Base-by-base conservation (phyloP, 441 rosid genomes). In the Hura crepitans region DNA sequence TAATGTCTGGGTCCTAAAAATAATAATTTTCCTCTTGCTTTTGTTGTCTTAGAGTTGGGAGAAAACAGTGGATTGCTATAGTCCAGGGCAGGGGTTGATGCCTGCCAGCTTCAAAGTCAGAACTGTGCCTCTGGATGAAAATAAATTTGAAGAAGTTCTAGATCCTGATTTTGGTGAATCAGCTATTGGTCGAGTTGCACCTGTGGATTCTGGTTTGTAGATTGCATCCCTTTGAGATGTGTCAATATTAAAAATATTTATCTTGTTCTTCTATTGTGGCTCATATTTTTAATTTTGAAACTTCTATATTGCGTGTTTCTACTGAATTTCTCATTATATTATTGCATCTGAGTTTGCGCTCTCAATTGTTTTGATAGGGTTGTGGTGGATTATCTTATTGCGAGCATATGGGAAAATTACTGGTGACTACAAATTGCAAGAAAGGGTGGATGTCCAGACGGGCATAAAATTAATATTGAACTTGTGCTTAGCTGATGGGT, bases 91-190 rank as follows among this genome's bases (percentile, higher is more conserved):
- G 78, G 98, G 98, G 4, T 67, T 94, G 79, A 94, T 94, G 98
- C 98, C 97, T 31, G 98, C 99, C 25, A 94, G 97, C 82, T 94
- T 94, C 65, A 94, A 94, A 84, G 97, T 94, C 62, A 90, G 97
- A 77, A 78, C 75, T 4, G 96, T 90, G 68, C 87, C 88, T n/a
- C 85, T 88, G 13, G 92, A 87, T 81, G 89, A 79, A 39, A 81
- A 83, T 63, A 90, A 82, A 75, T 68, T 64, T 22, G 96, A 93
- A 85, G 98, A 93, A 75, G 91, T 89, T 75, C 76, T 93, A 14
- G 97, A 91, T 83, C 98, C 98, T 8, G 98, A 93, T 81, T 93
- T 93, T 72, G 98, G 98, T 18, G 98, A 93, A 87, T 84, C 96
- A 58, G 98, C 98, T 53, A 93, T 93, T 68, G 98, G 98, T 42